Evolutionary conservation across 2,329 filamentous ascomycete genomes (phyloP).

Genomic region (Colletotrichum sp.): DNA sequence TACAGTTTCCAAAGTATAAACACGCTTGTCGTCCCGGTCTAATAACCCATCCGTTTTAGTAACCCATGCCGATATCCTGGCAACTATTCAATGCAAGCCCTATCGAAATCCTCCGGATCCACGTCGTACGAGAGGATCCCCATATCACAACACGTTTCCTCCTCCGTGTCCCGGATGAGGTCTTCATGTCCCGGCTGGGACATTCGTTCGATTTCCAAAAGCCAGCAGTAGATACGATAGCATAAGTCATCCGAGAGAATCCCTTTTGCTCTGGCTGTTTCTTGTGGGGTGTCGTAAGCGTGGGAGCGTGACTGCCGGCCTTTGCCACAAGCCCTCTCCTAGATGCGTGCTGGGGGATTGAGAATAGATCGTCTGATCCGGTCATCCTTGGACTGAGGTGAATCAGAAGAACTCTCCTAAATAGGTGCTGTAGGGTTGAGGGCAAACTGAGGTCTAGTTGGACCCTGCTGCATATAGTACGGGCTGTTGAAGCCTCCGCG

Average conservation of each 20-base stretch:
- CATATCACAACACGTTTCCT: background rate
- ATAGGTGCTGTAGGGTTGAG: background rate
- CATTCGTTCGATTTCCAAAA: background rate
- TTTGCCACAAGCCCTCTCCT: background rate
- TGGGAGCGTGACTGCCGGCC: background rate
- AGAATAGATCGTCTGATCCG: background rate
- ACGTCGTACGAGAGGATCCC: background rate
- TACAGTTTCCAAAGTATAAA: background rate
- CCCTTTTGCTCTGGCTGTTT: background rate
- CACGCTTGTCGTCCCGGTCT: background rate
- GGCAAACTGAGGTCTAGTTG: slow-evolving; percentile 8
- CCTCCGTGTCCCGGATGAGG: background rate
- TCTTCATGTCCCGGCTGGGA: background rate
- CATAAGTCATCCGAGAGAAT: background rate
- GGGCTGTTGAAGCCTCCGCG: background rate
- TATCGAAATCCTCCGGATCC: background rate
- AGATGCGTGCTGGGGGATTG: background rate
- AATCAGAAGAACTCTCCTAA: background rate
- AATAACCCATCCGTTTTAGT: background rate
- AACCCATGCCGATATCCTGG: background rate
- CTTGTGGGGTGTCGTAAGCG: background rate
- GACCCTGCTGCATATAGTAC: background rate
- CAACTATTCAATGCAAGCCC: background rate
- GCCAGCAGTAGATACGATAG: too few species aligned
- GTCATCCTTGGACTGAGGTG: background rate